Conservation (phyloP, 2,329 filamentous ascomycete genomes). For the Xylaria multiplex region DNA sequence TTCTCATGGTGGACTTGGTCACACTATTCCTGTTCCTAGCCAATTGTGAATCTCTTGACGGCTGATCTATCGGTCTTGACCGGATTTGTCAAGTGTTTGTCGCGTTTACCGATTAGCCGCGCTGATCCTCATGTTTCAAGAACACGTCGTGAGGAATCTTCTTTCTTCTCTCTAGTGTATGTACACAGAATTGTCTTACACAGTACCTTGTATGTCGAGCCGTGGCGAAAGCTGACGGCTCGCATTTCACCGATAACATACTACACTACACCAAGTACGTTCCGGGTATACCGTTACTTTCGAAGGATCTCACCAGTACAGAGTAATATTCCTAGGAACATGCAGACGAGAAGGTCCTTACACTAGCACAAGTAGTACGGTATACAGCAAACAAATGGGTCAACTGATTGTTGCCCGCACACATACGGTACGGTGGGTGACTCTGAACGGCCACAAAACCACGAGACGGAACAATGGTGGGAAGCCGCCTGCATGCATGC, state of each 20-base stretch:
- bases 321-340: too few species aligned
- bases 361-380: too few species aligned
- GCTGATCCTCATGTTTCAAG: conserved; percentile 34
- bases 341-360: too few species aligned
- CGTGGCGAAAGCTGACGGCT: background rate
- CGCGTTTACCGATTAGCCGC: conserved; percentile 29
- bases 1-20: background rate
- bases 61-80: conserved; percentile 15
- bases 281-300: background rate
- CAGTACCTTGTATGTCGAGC: background rate
- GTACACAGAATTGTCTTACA: background rate
- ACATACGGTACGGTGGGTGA: too few species aligned
- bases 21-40: background rate
- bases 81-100: conserved; percentile 29
- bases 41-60: conserved; percentile 6
- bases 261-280: too few species aligned
- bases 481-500: conserved; percentile 16
- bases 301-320: conserved; percentile 3
- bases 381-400: too few species aligned
- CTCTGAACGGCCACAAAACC: background rate
- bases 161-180: background rate
- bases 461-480: conserved; percentile 23
- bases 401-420: too few species aligned
- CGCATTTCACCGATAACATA: too few species aligned
- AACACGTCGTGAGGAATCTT: conserved; percentile 4